Evolutionary conservation across 2,329 filamentous ascomycete species (phyloP).

Genomic region (Fusarium buharicum): DNA sequence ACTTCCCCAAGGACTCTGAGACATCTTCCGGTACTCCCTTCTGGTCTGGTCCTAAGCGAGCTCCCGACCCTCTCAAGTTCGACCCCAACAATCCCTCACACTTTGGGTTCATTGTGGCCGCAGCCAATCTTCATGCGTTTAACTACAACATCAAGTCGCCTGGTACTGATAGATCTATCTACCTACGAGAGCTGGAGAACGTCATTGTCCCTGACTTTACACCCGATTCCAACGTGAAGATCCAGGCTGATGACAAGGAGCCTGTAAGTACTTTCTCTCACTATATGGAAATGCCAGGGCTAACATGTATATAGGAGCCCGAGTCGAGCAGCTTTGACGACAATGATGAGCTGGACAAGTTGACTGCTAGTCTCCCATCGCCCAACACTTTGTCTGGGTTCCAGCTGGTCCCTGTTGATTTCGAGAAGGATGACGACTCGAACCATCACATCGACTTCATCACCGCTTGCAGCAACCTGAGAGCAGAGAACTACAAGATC

Average conservation of each 20-base stretch:
- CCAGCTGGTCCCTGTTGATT: constrained; percentile 91
- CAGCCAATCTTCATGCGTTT: constrained; percentile 92
- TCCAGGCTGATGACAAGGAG: constrained; percentile 95
- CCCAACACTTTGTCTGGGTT: constrained; percentile 86
- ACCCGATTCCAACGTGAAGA: constrained; percentile 91
- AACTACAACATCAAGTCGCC: constrained; percentile 97
- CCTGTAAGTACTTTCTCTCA: constrained; percentile 64
- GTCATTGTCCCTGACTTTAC: constrained; percentile 97
- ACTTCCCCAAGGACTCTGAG: constrained; percentile 93
- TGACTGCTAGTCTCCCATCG: constrained; percentile 78
- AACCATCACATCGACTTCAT: constrained; percentile 99
- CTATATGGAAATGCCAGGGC: neutral
- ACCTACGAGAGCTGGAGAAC: constrained; percentile 82
- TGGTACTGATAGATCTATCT: constrained; percentile 72
- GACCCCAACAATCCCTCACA: constrained; percentile 86
- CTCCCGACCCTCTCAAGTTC: constrained; percentile 90
- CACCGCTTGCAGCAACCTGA: constrained; percentile 93
- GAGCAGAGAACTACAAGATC: constrained; percentile 98
- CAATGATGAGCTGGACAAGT: constrained; percentile 76
- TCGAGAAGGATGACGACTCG: constrained; percentile 98
- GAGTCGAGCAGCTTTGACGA: constrained; percentile 80
- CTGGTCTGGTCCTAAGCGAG: constrained; percentile 98
- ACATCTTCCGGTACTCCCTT: constrained; percentile 91
- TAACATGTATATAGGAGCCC: constrained; percentile 69
- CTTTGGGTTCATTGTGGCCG: constrained; percentile 86